phyloP scores from a whole-genome alignment of 805 yeast genomes.

The Teunomyces atbi region DNA sequence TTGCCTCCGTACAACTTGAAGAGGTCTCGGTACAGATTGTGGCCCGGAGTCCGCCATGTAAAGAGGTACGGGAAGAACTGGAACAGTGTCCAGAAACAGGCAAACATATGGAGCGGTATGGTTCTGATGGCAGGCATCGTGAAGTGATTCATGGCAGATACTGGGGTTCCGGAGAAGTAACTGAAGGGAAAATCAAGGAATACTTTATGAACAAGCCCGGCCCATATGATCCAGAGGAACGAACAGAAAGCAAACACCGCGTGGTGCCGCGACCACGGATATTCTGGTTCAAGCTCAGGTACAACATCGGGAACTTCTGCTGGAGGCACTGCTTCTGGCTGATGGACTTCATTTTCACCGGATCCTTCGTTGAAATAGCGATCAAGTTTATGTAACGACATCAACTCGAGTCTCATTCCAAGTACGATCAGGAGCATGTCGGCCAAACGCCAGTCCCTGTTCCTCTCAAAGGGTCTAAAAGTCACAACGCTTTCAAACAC shows the following conservation, averaged over 20 bases:
- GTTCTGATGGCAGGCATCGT: slow-evolving; percentile 1
- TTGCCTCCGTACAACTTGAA: neutral
- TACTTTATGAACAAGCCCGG: slow-evolving; percentile 17
- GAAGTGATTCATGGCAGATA: neutral
- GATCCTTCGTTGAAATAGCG: neutral
- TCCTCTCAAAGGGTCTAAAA: too few relatives aligned
- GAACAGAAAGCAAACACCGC: neutral
- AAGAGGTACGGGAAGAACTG: slow-evolving; percentile 10
- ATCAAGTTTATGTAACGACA: slow-evolving; percentile 6
- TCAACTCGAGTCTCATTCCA: slow-evolving; percentile 17
- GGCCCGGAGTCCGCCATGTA: neutral
- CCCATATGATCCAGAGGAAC: slow-evolving; percentile 19
- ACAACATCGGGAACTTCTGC: neutral
- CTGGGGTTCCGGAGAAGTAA: slow-evolving; percentile 3
- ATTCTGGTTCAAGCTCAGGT: neutral
- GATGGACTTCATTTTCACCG: neutral
- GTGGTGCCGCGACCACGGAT: slow-evolving; percentile 1
- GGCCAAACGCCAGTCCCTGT: slow-evolving; percentile 21
- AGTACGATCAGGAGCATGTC: slow-evolving; percentile 19
- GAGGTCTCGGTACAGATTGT: neutral
- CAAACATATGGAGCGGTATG: slow-evolving; percentile 15
- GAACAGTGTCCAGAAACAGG: slow-evolving; percentile 19
- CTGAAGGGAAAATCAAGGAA: slow-evolving; percentile 21
- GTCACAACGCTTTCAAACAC: too few relatives aligned
- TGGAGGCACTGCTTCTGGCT: neutral